phyloP scores from a whole-genome alignment of 2,329 filamentous ascomycete species.

The Sarocladium brachiariae region DNA sequence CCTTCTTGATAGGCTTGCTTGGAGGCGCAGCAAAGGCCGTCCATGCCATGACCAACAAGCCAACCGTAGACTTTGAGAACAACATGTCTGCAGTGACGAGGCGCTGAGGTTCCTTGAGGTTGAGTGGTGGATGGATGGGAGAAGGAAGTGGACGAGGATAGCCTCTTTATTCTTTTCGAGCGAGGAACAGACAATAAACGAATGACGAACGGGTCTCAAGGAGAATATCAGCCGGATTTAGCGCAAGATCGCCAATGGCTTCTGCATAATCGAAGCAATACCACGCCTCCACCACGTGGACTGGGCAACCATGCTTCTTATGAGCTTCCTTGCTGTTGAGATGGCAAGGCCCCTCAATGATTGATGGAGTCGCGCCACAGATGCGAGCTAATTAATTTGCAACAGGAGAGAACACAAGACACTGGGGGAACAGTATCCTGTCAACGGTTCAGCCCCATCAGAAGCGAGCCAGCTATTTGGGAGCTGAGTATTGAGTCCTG shows the following conservation, averaged over 20 bases:
- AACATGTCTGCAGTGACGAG: not conserved
- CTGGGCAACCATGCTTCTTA: not conserved
- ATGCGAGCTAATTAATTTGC: too few relatives aligned
- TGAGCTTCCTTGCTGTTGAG: too few relatives aligned
- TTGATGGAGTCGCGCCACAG: too few relatives aligned
- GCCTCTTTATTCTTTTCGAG: not conserved
- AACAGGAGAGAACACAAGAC: too few relatives aligned
- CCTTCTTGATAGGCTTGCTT: slow-evolving; percentile 16
- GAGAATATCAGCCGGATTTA: not conserved
- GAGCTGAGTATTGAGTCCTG: not conserved
- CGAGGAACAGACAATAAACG: not conserved
- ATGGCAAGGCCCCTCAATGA: too few relatives aligned
- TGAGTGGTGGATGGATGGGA: not conserved
- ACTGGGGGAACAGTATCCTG: too few relatives aligned
- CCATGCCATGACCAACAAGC: slow-evolving; percentile 1
- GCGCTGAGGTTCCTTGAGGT: not conserved
- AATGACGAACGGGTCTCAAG: not conserved
- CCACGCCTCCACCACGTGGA: not conserved
- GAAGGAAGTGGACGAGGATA: slow-evolving; percentile 3
- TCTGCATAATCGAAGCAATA: slow-evolving; percentile 1
- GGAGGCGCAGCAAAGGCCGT: not conserved
- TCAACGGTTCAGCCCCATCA: too few relatives aligned
- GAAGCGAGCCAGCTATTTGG: not conserved
- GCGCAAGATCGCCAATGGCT: slow-evolving; percentile 3
- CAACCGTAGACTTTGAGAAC: slow-evolving; percentile 5